Evolutionary conservation across 2,329 filamentous ascomycete species (phyloP), one percentile per base, ranked within the genome.

Genomic region (Stagonosporopsis vannaccii): DNA sequence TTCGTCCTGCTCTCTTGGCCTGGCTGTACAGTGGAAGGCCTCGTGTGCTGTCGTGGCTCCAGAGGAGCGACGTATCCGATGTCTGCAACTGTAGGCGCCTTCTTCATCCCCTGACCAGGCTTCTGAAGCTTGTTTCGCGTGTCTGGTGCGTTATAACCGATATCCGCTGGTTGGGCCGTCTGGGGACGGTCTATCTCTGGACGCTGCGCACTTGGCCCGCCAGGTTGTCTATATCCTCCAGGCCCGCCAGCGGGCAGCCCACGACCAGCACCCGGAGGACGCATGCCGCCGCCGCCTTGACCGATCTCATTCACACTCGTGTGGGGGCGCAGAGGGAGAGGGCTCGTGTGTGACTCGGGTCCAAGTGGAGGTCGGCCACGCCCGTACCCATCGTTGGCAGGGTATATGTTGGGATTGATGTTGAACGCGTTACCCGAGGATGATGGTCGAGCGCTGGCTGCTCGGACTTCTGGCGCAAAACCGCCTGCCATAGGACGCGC

Each of bases 381-480:
- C 23, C 70, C 70, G 39, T 71, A 70, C 2, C 63, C 63, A 51
- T 73, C 66, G 33, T 70, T 69, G 8, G 65, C 35, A 43, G 65
- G 62, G 44, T 70, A 83, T 4, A 78, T 59, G 28, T 80, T 75
- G 5, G 81, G 79, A 58, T 79, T 79, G 58, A 84, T 76, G 41
- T 80, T 80, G 72, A 84, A 85, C 5, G 82, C 81, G 15, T 53
- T 53, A 17, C 80, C 80, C 15, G 79, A 79, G 13, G 73, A 77
- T 15, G 52, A 43, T 37, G 80, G 68, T 76, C 83, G 62, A 81
- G 83, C 66, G 25, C 79, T 79, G 9, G 81, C 79, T 23, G 82
- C 77, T 6, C 83, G 82, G 4, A 83, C 71, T 35, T 81, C 80
- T 2, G 82, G 72, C 32, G 73, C 77, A 63, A 79, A 78, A 20